Base-by-base conservation (phyloP, 768 basidiomycete genomes). In the Trametes cinnabarina region DNA sequence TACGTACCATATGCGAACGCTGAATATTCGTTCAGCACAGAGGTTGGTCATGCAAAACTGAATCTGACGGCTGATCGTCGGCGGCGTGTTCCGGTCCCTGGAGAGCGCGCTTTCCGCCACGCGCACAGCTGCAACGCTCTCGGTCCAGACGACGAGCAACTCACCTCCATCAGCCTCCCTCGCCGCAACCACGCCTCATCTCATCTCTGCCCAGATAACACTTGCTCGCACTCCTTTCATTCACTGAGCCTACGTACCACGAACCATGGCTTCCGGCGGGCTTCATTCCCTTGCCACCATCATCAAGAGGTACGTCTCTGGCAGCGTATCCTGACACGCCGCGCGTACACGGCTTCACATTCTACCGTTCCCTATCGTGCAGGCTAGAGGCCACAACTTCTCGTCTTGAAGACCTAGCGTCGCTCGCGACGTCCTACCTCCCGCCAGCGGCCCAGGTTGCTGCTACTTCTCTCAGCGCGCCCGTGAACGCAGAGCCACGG, bases 341-440 rank as follows among this genome's bases (percentile, higher is more conserved):
- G 53, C 30, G 26, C 34, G 23, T 32, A 28, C 30, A 28, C 42
- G 30, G 37, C 41, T 51, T 20, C 39, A 28, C 46, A 20, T 26
- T n/a, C 25, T 34, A n/a, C 63, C 11, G 14, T 59, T 39, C 65
- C 70, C 51, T 67, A 9, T 39, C 46, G n/a, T 26, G 42, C 40
- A 94, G 94, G 63, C 82, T 94, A 49, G 90, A 95, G 79, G 97
- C 97, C 23, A 92, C 94, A 9, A 94, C 93, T 6, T 92, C 90
- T 42, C 85, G 97, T 32, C 83, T 99, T 34, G 97, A 99, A 73
- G 97, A 99, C 68, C 77, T 94, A 59, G 88, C 88, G 35, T 77
- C 81, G 39, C 76, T 82, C 15, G 66, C 73, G 60, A 57, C 60
- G 3, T 52, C 60, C 4, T 61, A 61, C 34, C 60, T 61, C 14